Evolutionary conservation across 345 rosid species (phyloP), one percentile per base, ranked within the genome.

Genomic region (Ceriops tagal): DNA sequence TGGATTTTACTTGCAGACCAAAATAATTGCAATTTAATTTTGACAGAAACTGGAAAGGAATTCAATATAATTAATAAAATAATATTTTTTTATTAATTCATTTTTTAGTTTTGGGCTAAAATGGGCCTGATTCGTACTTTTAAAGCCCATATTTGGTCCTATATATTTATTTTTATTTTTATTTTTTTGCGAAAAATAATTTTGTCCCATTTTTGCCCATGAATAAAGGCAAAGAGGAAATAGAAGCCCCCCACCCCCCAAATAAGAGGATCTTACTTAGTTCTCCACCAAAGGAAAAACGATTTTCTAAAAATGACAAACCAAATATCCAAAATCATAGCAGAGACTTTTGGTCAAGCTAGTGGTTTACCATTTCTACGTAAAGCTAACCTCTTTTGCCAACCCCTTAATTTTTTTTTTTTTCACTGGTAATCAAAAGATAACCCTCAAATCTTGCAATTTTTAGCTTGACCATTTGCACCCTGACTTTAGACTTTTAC

Each of bases 191-290:
- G n/a, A 34, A 5, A 34, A 34, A 34, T 34, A 34, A 6, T 34
- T 82, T 61, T 64, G 75, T 73, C 77, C 71, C 78, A 73, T 22
- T 16, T 35, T 31, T 53, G 13, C 64, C 72, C 78, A 69, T 6
- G 79, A 77, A 62, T 37, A 51, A 55, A 71, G 78, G 67, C 63
- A 70, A 61, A 58, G 11, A 1, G 34, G 5, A 6, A 27, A 35
- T 26, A 27, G 47, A 61, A 27, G 61, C 30, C 32, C 55, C 77
- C 77, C 30, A 26, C 55, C 77, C 77, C 77, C 77, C 47, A 58
- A 68, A 68, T 32, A 68, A 63, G 2, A 74, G 73, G 78, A 74
- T 74, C 73, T 56, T 28, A 4, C 31, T 3, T 4, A 19, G 19
- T 66, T 74, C 57, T 31, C 52, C 22, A 47, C 78, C 73, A 34